Evolutionary conservation across 352 stramenopile species (phyloP), one percentile per base, ranked within the genome.

Genomic region (Aphanomyces euteiches): DNA sequence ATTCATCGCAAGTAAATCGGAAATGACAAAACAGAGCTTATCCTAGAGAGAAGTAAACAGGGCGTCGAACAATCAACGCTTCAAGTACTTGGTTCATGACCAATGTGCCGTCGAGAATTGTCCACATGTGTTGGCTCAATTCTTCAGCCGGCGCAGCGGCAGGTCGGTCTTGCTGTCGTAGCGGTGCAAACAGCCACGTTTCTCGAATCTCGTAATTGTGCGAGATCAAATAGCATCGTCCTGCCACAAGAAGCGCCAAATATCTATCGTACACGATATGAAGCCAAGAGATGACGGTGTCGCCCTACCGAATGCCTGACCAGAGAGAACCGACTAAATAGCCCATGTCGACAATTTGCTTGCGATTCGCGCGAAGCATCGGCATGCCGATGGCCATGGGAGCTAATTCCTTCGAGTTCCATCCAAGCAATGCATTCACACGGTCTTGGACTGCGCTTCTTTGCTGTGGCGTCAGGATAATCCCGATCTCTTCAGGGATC

Each of bases 321-420:
- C 84, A 91, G 54, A 83, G 79, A 60, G 92, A 86, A 66, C 87
- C 90, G 63, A 95, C 87, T 74, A 95, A 90, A 70, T 95, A 95
- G 71, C 84, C 81, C 69, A 93, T 84, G 39, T 95, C 87, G 58
- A 79, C 73, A 58, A 95, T 78, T 59, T 90, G 85, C 65, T 85
- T 80, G 67, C 91, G 81, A 66, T 90, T 93, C 60, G 77, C 75
- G 19, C 87, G 80, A 58, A 89, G 75, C 67, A 95, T 88, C 17
- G 85, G 75, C 70, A 90, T 81, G 28, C 78, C 79, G 28, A 90
- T 80, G 64, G 87, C 80, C 76, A 95, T 82, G 10, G 87, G 87
- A 50, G 87, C 84, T 54, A 83, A 82, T 53, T 93, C 84, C 50
- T 87, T 43, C 57, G 92, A 86, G 61, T 76, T 89, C 87, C 87